These are phyloP conservation scores for Gaultheria prostrata DNA, from an alignment of 148 eudicot genomes.

Conservation along the genomic window DNA sequence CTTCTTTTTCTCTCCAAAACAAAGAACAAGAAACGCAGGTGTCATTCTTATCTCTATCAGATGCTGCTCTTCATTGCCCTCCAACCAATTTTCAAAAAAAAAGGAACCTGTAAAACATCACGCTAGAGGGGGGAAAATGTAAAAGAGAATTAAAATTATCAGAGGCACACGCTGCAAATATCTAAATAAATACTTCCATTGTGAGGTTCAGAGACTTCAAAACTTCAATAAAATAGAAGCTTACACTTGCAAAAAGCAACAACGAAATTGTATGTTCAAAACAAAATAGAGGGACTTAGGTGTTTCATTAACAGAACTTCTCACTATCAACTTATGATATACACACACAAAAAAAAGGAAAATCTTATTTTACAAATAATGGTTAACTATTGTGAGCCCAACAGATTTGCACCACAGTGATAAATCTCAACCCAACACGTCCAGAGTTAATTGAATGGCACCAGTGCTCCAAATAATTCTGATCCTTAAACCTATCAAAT, in stretches of 20 bases:
- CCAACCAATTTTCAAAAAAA: too few species aligned
- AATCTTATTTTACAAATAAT: background rate
- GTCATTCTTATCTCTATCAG: too few species aligned
- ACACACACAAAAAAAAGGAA: background rate
- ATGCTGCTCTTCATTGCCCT: too few species aligned
- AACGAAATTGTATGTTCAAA: background rate
- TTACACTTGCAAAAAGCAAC: background rate
- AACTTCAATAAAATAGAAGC: background rate
- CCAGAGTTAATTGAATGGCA: background rate
- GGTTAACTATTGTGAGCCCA: background rate
- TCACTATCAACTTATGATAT: background rate
- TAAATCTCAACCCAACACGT: background rate
- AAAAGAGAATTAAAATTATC: background rate
- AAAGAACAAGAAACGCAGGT: background rate
- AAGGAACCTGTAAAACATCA: background rate
- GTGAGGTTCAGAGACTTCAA: background rate
- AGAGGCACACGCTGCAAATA: background rate
- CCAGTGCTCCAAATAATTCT: background rate
- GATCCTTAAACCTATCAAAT: slow-evolving; percentile 29
- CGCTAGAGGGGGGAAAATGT: background rate
- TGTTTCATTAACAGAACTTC: slow-evolving; percentile 5
- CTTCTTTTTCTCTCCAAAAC: background rate
- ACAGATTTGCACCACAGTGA: background rate
- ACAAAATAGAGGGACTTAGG: background rate
- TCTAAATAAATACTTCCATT: background rate